Base-by-base conservation (phyloP, 495 filamentous ascomycete species). In the Sabuloglossum arenarium region DNA sequence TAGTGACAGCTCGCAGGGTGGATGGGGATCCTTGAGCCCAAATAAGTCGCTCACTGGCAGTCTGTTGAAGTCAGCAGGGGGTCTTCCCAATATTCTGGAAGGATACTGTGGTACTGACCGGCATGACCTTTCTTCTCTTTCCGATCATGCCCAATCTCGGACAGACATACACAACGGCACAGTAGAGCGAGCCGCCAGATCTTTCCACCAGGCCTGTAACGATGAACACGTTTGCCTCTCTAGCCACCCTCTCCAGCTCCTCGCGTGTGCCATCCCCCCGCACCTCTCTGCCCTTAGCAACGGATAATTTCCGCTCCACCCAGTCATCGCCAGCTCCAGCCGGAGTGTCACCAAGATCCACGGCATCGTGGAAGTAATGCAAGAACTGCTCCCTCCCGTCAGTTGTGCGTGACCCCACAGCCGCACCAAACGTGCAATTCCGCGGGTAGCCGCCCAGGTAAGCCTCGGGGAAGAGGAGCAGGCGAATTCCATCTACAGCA, bases 51-150 rank as follows among this genome's bases (percentile, higher is more conserved):
- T 96, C 89, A 2, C 75, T 74, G 8, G 78, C 88, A 16, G 89
- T 95, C 80, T 80, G 10, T 55, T 34, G 31, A 16, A 10, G 21
- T 43, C n/a, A 21, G 39, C 39, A n/a, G 16, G 39, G 39, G 3
- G 19, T 21, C 30, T 32, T 11, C 11, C 30, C 30, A 4, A 21
- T 10, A 1, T 43, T 43, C n/a, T n/a, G 3, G 39, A n/a, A 43
- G 19, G 16, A n/a, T 19, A 12, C 12, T 5, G 21, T 43, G 10
- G 39, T 23, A 43, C 71, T 61, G 49, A 78, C 78, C 19, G 90
- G 90, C 86, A 94, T 94, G 14, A 96, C 86, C 71, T 97, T 97
- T 59, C 90, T 72, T 59, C 90, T 78, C 73, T 97, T 97, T 31
- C 89, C 90, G 28, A 94, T 61, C 0, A 81, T 64, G 0, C 88